Conservation (phyloP, 179 eudicot genomes). For the Monotropa hypopitys region DNA sequence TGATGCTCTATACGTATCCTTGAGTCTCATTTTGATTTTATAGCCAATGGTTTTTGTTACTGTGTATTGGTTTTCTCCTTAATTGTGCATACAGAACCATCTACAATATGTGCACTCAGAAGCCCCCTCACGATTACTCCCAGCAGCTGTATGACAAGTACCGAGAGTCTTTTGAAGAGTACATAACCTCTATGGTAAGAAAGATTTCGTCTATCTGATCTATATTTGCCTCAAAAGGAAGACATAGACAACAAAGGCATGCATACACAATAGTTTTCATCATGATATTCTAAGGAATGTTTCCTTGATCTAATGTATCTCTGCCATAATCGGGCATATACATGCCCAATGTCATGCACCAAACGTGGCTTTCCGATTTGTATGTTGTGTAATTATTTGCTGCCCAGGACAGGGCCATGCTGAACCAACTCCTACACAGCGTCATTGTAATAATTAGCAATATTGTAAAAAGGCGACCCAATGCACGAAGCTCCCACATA, state of each 20-base stretch:
- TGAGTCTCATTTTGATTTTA: background rate
- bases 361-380: background rate
- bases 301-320: background rate
- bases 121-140: constrained; percentile 67
- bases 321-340: background rate
- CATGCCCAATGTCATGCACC: background rate
- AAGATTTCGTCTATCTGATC: constrained; percentile 11
- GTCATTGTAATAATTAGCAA: background rate
- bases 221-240: no score
- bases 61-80: background rate
- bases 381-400: background rate
- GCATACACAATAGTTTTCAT: background rate
- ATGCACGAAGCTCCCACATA: no score
- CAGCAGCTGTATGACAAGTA: constrained; percentile 75
- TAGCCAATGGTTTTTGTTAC: background rate
- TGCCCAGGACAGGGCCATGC: background rate
- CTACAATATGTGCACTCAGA: constrained; percentile 81
- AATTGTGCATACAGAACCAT: constrained; percentile 37
- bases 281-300: constrained; percentile 11
- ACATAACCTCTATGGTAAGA: constrained; percentile 43
- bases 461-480: background rate
- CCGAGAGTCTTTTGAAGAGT: constrained; percentile 52
- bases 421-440: background rate
- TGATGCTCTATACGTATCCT: constrained; percentile 65
- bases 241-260: constrained; percentile 9